Evolutionary conservation across 345 rosid species (phyloP).

Genomic region (Mallotus nudiflorus): DNA sequence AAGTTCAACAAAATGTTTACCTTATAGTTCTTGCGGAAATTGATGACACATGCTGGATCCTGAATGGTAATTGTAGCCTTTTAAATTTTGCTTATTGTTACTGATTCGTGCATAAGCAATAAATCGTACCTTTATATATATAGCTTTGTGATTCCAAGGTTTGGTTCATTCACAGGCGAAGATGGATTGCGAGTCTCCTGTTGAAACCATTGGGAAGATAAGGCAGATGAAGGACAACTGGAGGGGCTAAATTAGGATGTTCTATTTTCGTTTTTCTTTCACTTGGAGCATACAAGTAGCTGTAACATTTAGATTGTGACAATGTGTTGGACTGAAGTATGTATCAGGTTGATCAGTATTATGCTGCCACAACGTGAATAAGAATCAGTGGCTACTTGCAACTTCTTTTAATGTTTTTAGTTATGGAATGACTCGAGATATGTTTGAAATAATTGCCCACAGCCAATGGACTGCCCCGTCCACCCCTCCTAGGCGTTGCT

Average conservation of each 20-base stretch:
- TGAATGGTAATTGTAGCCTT: not conserved
- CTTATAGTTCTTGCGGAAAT: not conserved
- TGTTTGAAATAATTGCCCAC: too few species aligned
- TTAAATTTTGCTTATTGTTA: not conserved
- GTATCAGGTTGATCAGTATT: not conserved
- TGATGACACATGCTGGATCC: not conserved
- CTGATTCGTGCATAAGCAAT: not conserved
- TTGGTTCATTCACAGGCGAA: slow-evolving; percentile 43
- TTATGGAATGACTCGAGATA: not conserved
- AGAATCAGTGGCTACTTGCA: too few species aligned
- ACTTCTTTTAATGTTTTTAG: not conserved
- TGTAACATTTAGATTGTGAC: not conserved
- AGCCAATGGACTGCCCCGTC: too few species aligned
- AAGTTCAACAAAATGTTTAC: not conserved
- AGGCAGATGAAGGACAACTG: slow-evolving; percentile 73
- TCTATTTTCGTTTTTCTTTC: not conserved
- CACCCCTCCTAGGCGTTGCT: too few species aligned
- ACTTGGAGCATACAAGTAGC: not conserved
- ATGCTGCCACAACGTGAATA: too few species aligned
- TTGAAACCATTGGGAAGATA: slow-evolving; percentile 64
- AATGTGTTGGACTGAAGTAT: not conserved
- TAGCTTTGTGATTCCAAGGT: slow-evolving; percentile 1
- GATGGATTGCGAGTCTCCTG: slow-evolving; percentile 56
- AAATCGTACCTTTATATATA: not conserved
- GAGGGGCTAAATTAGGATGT: slow-evolving; percentile 47